Evolutionary conservation across 2,329 filamentous ascomycete genomes (phyloP).

Genomic region (Penicillium sp.): DNA sequence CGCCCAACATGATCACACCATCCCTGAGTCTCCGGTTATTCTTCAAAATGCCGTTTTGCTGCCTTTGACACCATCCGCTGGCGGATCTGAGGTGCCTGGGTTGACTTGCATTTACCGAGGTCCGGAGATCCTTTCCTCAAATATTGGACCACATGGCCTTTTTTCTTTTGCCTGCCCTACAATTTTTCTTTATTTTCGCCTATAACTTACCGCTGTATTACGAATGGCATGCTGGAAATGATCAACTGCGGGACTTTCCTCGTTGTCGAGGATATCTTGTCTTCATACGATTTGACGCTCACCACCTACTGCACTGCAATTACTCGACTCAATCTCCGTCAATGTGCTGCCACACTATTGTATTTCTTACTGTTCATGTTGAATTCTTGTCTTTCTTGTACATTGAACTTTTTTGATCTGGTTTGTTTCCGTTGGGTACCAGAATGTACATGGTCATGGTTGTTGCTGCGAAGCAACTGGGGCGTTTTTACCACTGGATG

Average conservation of each 20-base stretch:
- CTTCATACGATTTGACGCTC: background rate
- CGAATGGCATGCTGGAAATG: background rate
- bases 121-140: constrained; percentile 1
- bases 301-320: background rate
- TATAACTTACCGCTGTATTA: background rate
- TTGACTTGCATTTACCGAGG: constrained; percentile 18
- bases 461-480: constrained; percentile 15
- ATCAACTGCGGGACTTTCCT: background rate
- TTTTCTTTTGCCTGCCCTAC: constrained; percentile 9
- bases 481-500: constrained; percentile 14
- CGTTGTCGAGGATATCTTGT: background rate
- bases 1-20: constrained; percentile 26
- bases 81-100: constrained; percentile 3
- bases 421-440: constrained; percentile 5
- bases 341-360: background rate
- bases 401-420: constrained; percentile 6
- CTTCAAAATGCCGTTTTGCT: background rate
- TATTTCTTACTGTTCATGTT: constrained; percentile 1
- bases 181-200: constrained; percentile 11
- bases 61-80: constrained; percentile 1
- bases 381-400: constrained; percentile 3
- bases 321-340: background rate
- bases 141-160: constrained; percentile 7
- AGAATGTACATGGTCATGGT: constrained; percentile 16
- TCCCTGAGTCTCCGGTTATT: background rate